Evolutionary conservation across 202 grass and related monocot species (phyloP), one percentile per base, ranked within the genome.

Genomic region (Eragrostis tef): DNA sequence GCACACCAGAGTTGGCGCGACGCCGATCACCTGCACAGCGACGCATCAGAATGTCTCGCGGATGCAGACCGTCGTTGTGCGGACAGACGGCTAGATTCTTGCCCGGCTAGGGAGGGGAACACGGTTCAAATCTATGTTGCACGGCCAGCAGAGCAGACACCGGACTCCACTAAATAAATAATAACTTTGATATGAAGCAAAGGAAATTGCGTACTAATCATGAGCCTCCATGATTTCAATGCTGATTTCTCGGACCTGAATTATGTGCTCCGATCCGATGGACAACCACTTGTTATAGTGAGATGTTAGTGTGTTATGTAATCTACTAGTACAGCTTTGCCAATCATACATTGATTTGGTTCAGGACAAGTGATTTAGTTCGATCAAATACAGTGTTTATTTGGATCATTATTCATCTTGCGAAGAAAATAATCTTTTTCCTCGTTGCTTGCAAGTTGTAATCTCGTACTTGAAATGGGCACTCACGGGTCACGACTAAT

Each of bases 141-240:
- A 70, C 63, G 57, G 64, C 54, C 47, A 41, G 67, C 3, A 4
- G 31, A 34, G 34, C 14, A 45, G 48, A 29, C 20, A 27, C 57
- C 60, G 76, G 70, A n/a, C 5, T 54, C 63, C 73, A 42, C 47
- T 58, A 58, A 27, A 69, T 80, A n/a, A 46, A 69, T 80, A n/a
- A 46, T 45, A 6, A 39, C 34, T 81, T 77, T 58, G 48, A 6
- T 43, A 39, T 71, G 71, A 89, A 85, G 82, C 87, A 85, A 85
- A 77, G 64, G 64, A 49, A 50, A 64, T 71, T 63, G 25, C 10
- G 4, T 10, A 20, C 70, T 53, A 39, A 75, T 75, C 56, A 80
- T 84, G 57, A 9, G 3, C 62, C 17, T 15, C 25, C 67, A 79
- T 73, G 2, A 62, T 78, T 78, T 43, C 74, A 46, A 11, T 21